Conservation (phyloP, 148 eudicot genomes). For the Dysphania ambrosioides region DNA sequence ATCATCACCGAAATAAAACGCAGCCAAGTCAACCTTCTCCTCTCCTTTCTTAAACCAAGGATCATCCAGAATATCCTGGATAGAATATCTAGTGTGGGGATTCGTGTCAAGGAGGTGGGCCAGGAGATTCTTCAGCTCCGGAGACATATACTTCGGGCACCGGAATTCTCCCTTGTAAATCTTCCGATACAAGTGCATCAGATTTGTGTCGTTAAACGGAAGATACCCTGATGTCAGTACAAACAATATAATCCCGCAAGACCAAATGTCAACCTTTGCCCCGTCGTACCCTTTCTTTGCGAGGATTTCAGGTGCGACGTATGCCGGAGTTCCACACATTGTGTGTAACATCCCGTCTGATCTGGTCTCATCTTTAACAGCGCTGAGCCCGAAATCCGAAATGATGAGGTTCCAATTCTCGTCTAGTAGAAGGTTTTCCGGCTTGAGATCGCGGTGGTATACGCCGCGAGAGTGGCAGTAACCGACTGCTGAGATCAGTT, state of each 20-base stretch:
- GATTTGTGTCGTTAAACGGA: conserved; percentile 66
- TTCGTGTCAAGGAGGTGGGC: conserved; percentile 56
- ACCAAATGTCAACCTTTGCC: conserved; percentile 65
- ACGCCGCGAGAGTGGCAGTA: conserved; percentile 67
- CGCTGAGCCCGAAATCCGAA: conserved; percentile 65
- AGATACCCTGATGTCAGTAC: conserved; percentile 65
- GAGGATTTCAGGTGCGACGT: conserved; percentile 77
- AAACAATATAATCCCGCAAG: conserved; percentile 64
- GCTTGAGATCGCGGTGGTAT: conserved; percentile 70
- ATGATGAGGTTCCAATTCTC: conserved; percentile 59
- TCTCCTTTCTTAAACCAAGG: conserved; percentile 70
- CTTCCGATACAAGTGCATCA: conserved; percentile 73
- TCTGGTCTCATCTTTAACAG: conserved; percentile 42
- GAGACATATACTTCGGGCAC: conserved; percentile 64
- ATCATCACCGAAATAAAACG: conserved; percentile 1
- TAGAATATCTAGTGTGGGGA: conserved; percentile 52
- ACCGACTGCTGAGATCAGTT: conserved; percentile 57
- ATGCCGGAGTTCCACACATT: conserved; percentile 80
- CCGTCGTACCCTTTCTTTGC: conserved; percentile 75
- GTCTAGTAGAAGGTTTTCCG: conserved; percentile 62
- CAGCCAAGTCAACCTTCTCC: conserved; percentile 25
- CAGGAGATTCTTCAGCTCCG: conserved; percentile 42
- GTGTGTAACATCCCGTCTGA: conserved; percentile 59
- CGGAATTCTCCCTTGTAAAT: conserved; percentile 63
- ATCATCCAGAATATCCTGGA: conserved; percentile 48